Conservation (phyloP, 768 basidiomycete species). For the Postia placenta region DNA sequence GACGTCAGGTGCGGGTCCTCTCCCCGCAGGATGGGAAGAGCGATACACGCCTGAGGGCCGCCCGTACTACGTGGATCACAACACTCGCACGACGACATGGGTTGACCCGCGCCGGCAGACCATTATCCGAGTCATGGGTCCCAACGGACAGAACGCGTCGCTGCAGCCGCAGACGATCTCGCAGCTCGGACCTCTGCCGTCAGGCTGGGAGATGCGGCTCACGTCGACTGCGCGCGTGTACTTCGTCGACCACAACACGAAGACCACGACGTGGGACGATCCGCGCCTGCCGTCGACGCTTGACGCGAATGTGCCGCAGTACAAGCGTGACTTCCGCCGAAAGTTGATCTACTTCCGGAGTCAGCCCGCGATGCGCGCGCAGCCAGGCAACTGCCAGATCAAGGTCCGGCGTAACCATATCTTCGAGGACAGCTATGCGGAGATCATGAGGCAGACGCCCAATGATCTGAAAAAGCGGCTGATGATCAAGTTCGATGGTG, state of each 20-base stretch:
- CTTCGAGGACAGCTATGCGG: conserved; percentile 98
- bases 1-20: conserved; percentile 73
- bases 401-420: conserved; percentile 98
- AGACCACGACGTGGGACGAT: conserved; percentile 99
- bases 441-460: conserved; percentile 99
- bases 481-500: conserved; percentile 99
- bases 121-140: conserved; percentile 94
- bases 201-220: conserved; percentile 99
- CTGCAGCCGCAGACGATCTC: conserved; percentile 94
- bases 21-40: conserved; percentile 99
- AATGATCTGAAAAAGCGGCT: conserved; percentile 97
- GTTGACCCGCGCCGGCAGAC: conserved; percentile 97
- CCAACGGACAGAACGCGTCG: conserved; percentile 80
- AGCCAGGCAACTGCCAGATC: conserved; percentile 98
- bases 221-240: conserved; percentile 97
- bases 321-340: conserved; percentile 98
- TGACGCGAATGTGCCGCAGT: conserved; percentile 96
- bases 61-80: conserved; percentile 99
- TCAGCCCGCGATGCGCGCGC: conserved; percentile 96
- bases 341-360: conserved; percentile 99
- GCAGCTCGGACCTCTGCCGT: conserved; percentile 93
- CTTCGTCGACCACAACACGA: conserved; percentile 99
- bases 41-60: conserved; percentile 97
- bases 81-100: conserved; percentile 99
- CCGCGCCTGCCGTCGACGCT: conserved; percentile 92